A percentile compares a stretch with the other conserved stretches of the same genome.
Conservation (phyloP, 2,329 filamentous ascomycete species). For the Fusarium phyllophilum region DNA sequence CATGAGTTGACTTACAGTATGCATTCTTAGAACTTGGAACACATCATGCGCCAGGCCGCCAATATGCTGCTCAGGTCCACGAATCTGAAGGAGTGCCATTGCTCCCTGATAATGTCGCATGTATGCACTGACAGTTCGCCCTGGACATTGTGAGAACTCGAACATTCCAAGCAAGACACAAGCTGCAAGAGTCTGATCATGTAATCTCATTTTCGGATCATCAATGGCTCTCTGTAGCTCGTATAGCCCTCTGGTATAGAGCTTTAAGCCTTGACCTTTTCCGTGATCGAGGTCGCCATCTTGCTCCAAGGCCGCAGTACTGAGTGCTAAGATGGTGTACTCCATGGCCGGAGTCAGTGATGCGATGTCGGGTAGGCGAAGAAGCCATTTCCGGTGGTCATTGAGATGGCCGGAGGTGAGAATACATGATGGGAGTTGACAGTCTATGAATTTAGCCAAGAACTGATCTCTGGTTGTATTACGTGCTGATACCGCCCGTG, state of each 20-base stretch:
- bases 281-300: not conserved
- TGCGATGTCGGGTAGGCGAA: not conserved
- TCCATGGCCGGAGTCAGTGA: not conserved
- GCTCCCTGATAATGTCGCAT: not conserved
- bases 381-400: not conserved
- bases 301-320: not conserved
- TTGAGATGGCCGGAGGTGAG: not conserved
- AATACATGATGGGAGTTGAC: not conserved
- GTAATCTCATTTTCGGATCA: fast-evolving
- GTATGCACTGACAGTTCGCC: not conserved
- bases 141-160: not conserved
- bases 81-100: not conserved
- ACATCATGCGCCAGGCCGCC: not conserved
- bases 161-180: not conserved
- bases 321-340: not conserved
- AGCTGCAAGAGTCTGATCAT: not conserved
- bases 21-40: not conserved
- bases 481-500: fast-evolving
- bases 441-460: not conserved
- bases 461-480: not conserved
- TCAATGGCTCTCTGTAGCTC: not conserved
- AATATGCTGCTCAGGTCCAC: not conserved
- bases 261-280: not conserved
- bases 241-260: not conserved
- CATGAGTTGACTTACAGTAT: not conserved